These are phyloP conservation scores for Pichia sp. DNA, from an alignment of 1,139 yeast species.

Conservation along the genomic window DNA sequence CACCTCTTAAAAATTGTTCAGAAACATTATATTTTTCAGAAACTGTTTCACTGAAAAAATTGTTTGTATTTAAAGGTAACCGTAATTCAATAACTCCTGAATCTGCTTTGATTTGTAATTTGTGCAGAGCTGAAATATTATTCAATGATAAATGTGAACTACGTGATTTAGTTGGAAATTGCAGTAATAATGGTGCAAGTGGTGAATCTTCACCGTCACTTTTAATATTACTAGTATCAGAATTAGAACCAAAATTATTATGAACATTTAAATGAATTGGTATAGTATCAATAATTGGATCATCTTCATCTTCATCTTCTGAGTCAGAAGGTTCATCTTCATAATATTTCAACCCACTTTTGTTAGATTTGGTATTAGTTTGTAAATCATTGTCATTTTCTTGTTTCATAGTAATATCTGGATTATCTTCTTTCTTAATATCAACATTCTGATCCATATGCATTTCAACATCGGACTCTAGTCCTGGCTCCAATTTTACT, in stretches of 20 bases:
- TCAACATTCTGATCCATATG: conserved; percentile 29
- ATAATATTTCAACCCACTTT: conserved; percentile 5
- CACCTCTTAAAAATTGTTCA: conserved; percentile 65
- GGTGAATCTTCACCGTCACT: conserved; percentile 6
- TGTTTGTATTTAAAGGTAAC: conserved; percentile 57
- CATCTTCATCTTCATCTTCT: conserved; percentile 38
- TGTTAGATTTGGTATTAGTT: neutral
- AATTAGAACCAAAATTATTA: neutral
- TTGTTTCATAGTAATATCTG: neutral
- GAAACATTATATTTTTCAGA: conserved; percentile 57
- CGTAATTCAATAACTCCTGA: conserved; percentile 61
- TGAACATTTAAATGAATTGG: conserved; percentile 46
- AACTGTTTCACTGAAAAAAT: conserved; percentile 60
- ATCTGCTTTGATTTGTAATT: conserved; percentile 54
- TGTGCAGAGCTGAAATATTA: conserved; percentile 32
- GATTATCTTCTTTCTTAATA: conserved; percentile 27
- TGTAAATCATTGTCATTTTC: conserved; percentile 1
- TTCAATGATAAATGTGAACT: conserved; percentile 33
- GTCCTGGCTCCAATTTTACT: conserved; percentile 2
- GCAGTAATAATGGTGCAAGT: conserved; percentile 39
- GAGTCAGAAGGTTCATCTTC: conserved; percentile 25
- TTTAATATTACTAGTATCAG: neutral
- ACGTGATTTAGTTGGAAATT: conserved; percentile 55
- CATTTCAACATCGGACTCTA: conserved; percentile 31
- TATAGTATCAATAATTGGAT: conserved; percentile 70